Evolutionary conservation across 2,329 filamentous ascomycete species (phyloP), one percentile per base, ranked within the genome.

Genomic region (Diatrype stigma): DNA sequence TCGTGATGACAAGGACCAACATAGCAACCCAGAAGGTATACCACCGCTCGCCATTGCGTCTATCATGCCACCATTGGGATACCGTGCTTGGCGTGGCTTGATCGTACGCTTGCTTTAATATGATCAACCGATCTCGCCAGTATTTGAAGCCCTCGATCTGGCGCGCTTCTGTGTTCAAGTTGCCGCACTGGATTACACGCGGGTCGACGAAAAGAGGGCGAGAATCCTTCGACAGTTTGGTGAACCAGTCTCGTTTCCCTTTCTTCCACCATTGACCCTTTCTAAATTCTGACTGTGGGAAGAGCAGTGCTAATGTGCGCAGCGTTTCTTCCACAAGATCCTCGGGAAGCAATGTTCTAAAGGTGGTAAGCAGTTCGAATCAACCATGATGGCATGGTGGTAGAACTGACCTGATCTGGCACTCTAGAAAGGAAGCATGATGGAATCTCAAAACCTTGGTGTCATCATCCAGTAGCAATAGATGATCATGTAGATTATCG

Each of bases 1-100:
- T 50, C 14, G 48, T 46, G 42, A 48, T 42, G 23, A 50, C 37
- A 11, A 53, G 45, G 22, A 50, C 45, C n/a, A 53, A 40, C 22
- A 48, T 50, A 6, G 48, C 47, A 21, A 50, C 42, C 48, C 46
- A 50, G 23, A 50, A 48, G 8, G 45, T 46, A 22, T 46, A 50
- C 44, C 45, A 45, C 10, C 45, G 30, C 32, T 45, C 51, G 47
- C 45, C 45, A 30, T 30, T 30, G 26, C 26, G 26, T 30, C 26
- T 30, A 30, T 30, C 26, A 30, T 30, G 26, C 38, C 45, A 47
- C 45, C 45, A 47, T 37, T 35, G 45, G 8, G 45, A 47, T 11
- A 35, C 17, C 10, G 26, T 47, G 6, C 28, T 37, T 17, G 45
- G 45, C 11, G 45, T 47, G 5, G 45, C 3, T 10, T 47, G 26